A percentile compares a stretch with the other conserved stretches of the same genome.
phyloP scores from a whole-genome alignment of 805 yeast species.

The Candida sanyiensis region DNA sequence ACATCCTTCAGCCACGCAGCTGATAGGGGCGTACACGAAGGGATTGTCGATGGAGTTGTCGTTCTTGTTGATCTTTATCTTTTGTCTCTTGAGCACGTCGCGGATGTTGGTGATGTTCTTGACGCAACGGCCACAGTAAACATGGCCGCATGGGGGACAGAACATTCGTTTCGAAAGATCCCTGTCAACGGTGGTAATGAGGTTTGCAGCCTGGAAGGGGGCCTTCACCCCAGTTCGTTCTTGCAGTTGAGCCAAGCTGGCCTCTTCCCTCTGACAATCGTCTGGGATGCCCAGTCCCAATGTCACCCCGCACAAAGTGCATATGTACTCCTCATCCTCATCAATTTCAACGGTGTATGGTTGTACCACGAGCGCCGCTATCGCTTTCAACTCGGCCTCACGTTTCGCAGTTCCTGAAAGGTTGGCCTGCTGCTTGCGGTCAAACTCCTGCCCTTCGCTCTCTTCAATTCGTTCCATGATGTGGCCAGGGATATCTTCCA shows the following conservation, averaged over 20 bases:
- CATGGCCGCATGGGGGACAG: constrained; percentile 72
- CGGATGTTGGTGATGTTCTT: constrained; percentile 49
- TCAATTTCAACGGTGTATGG: constrained; percentile 27
- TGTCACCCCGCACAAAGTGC: constrained; percentile 66
- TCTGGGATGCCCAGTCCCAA: constrained; percentile 71
- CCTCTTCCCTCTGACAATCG: constrained; percentile 34
- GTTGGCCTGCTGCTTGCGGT: constrained; percentile 12
- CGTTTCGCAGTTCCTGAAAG: constrained; percentile 5
- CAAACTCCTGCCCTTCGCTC: constrained; percentile 17
- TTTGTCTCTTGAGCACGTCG: constrained; percentile 15
- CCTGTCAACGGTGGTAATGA: constrained; percentile 48
- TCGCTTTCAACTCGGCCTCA: constrained; percentile 1
- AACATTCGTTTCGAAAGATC: constrained; percentile 63
- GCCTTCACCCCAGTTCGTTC: constrained; percentile 40
- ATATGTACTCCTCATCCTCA: constrained; percentile 36
- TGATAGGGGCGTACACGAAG: constrained; percentile 46
- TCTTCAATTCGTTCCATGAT: constrained; percentile 16
- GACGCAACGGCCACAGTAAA: constrained; percentile 82
- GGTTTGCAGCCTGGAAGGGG: constrained; percentile 56
- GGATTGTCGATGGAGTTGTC: constrained; percentile 28
- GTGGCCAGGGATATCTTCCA: constrained; percentile 11
- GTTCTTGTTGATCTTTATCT: constrained; percentile 18
- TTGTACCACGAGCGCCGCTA: constrained; percentile 1
- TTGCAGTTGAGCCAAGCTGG: constrained; percentile 28
- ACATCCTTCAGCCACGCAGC: constrained; percentile 54